Conservation (phyloP, 176 grass and related monocot species). For the Eragrostis nindensis region DNA sequence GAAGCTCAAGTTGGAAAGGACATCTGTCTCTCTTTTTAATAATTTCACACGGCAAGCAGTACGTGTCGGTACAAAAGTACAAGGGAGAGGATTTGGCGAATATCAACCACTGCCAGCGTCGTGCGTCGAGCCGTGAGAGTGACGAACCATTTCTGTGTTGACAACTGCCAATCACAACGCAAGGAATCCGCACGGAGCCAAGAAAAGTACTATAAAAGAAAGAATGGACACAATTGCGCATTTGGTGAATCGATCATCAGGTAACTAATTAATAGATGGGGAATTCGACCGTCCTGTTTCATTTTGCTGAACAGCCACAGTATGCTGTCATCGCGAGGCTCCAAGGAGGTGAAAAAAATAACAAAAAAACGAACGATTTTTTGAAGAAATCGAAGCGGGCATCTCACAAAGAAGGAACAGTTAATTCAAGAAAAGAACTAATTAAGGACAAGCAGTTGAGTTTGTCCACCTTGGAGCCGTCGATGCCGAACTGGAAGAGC, state of each 20-base stretch:
- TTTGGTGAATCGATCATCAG: neutral
- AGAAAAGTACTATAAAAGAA: constrained; percentile 2
- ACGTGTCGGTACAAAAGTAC: constrained; percentile 28
- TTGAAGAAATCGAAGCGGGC: neutral
- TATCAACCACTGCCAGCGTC: constrained; percentile 20
- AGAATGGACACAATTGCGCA: neutral
- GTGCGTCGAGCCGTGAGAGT: constrained; percentile 12
- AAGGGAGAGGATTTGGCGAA: constrained; percentile 15
- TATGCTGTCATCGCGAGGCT: too few species aligned
- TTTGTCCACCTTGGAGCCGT: constrained; percentile 71
- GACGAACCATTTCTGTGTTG: neutral
- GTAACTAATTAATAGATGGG: neutral
- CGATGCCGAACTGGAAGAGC: constrained; percentile 84
- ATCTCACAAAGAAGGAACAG: neutral
- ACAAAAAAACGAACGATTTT: neutral
- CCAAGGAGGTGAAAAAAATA: neutral
- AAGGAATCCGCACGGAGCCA: neutral
- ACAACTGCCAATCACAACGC: constrained; percentile 4
- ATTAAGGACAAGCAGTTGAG: neutral
- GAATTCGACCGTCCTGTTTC: neutral
- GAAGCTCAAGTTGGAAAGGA: constrained; percentile 36
- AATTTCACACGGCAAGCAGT: neutral
- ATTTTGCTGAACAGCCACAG: neutral
- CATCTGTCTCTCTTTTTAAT: neutral
- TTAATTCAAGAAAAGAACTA: neutral